Evolutionary conservation across 2,329 filamentous ascomycete genomes (phyloP).

Genomic region (Venturia asperata): DNA sequence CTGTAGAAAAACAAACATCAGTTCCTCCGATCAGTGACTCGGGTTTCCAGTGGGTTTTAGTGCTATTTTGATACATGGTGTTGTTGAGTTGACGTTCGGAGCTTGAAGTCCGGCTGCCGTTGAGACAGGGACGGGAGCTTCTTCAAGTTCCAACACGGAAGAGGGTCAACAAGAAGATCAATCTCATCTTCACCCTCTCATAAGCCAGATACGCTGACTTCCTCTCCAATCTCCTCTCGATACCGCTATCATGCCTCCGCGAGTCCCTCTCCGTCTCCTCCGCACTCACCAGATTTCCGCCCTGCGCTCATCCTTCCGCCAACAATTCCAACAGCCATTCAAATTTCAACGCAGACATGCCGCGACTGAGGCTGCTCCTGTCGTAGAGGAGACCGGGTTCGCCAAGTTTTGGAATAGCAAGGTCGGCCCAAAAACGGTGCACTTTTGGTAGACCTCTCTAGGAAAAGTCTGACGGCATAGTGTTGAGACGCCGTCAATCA

Average conservation of each 20-base stretch:
- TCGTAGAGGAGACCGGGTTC: conserved; percentile 10
- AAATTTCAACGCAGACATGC: conserved; percentile 10
- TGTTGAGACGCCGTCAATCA: not conserved
- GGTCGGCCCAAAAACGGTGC: conserved; percentile 66
- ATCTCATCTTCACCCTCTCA: not conserved
- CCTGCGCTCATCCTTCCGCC: conserved; percentile 16
- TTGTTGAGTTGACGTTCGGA: not conserved
- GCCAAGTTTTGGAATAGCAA: conserved; percentile 35
- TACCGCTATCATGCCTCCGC: conserved; percentile 7
- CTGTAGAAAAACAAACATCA: not conserved
- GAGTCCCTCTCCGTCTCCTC: conserved; percentile 8
- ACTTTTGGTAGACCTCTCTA: conserved; percentile 73
- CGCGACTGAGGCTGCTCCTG: conserved; percentile 5
- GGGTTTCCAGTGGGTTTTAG: not conserved
- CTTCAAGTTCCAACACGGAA: not conserved
- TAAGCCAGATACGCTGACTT: not conserved
- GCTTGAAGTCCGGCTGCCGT: not conserved
- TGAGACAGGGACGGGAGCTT: not conserved
- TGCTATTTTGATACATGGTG: not conserved
- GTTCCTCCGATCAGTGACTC: not conserved
- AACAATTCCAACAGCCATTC: conserved; percentile 14
- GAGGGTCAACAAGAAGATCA: not conserved
- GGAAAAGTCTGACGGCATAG: not conserved
- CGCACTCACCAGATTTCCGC: conserved; percentile 11
- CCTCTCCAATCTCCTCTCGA: not conserved